Evolutionary conservation across 257 asterid species (phyloP), one percentile per base, ranked within the genome.

Genomic region (Rubia yunnanensis): DNA sequence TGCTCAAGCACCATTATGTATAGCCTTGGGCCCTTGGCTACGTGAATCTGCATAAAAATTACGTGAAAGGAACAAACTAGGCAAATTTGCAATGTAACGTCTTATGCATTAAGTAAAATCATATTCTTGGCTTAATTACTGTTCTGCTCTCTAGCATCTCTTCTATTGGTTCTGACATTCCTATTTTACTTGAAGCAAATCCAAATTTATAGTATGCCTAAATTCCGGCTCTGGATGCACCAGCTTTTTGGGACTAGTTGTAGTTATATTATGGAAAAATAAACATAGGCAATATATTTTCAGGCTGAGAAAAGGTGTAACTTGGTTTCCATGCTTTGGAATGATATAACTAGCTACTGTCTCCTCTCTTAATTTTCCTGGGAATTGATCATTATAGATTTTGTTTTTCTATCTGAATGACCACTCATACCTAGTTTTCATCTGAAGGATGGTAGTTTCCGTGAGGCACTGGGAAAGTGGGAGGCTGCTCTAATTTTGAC

Each of bases 401-500:
- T 63, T 28, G 28, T 64, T 24, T 58, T 44, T 72, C 55, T 55
- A 13, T 35, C 14, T 67, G 65, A n/a, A 39, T 67, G 52, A 34
- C 32, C 38, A 8, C 28, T 18, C 36, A 39, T 65, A 24, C 22
- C 10, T 63, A 71, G 62, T 65, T 66, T 5, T 72, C 60, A 57
- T 36, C 22, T 75, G 72, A 67, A 91, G 96, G 91, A 83, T 64
- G 95, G 95, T 67, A 81, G 76, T 64, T 88, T 76, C 68, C 80
- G 81, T 24, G 95, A 86, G 74, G 96, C 96, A 41, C 96, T 91
- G 61, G 94, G 90, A 41, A 91, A 88, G 77, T 91, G 98, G 96
- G 95, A 88, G 78, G 74, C 88, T 68, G 95, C 95, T 18, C 77
- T 88, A 66, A 80, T 76, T 32, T 77, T 91, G 78, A 73, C 72